Evolutionary conservation across 129 eudicot species (phyloP).

Genomic region (Tagetes patula): DNA sequence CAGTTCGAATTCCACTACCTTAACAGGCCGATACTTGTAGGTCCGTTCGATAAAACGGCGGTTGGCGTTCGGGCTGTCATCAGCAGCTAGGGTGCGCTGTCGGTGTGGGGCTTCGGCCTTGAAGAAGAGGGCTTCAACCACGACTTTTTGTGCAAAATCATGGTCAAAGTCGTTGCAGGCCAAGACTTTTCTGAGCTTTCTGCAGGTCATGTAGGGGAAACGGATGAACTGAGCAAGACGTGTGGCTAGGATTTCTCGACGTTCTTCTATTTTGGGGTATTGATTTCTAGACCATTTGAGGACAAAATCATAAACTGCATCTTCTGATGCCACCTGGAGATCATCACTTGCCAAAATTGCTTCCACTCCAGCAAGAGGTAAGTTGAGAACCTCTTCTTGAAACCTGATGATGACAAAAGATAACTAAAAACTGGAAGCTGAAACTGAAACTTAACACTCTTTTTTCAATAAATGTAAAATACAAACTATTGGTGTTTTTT

Average conservation of each 20-base stretch:
- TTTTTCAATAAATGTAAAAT: background rate
- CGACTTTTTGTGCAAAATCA: slow-evolving; percentile 63
- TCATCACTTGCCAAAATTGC: slow-evolving; percentile 68
- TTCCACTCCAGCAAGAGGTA: slow-evolving; percentile 78
- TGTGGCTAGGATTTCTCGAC: slow-evolving; percentile 61
- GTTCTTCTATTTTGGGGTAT: slow-evolving; percentile 65
- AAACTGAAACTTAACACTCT: background rate
- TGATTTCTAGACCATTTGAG: slow-evolving; percentile 68
- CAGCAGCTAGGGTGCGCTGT: slow-evolving; percentile 63
- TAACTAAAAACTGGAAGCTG: background rate
- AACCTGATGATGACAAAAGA: slow-evolving; percentile 42
- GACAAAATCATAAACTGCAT: slow-evolving; percentile 72
- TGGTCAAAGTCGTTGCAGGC: slow-evolving; percentile 75
- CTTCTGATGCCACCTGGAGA: slow-evolving; percentile 87
- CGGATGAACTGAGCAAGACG: slow-evolving; percentile 71
- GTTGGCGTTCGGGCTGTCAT: slow-evolving; percentile 41
- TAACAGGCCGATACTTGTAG: slow-evolving; percentile 80
- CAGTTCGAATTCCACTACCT: slow-evolving; percentile 67
- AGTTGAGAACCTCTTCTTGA: slow-evolving; percentile 63
- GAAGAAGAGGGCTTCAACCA: slow-evolving; percentile 76
- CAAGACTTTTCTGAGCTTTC: slow-evolving; percentile 71
- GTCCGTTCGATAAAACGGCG: slow-evolving; percentile 60
- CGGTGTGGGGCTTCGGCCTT: slow-evolving; percentile 82
- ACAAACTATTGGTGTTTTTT: background rate
- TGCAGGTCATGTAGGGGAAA: slow-evolving; percentile 83